phyloP scores from a whole-genome alignment of 1,284 basidiomycete genomes.

The Sparassis latifolia region DNA sequence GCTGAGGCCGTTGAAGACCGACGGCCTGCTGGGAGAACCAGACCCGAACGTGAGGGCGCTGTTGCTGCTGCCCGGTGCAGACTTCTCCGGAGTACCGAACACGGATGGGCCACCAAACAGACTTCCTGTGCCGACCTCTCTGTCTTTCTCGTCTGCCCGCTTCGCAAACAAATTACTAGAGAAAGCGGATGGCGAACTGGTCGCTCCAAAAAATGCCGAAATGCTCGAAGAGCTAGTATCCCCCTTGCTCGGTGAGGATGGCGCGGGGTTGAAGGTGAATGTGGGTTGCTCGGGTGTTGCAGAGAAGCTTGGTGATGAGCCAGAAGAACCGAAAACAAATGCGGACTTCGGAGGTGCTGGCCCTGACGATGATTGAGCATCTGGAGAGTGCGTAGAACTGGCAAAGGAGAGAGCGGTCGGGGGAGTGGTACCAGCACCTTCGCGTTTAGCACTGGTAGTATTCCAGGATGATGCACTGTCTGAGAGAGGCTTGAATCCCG shows the following conservation, averaged over 20 bases:
- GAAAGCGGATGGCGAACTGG: constrained; percentile 4
- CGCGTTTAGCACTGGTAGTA: neutral
- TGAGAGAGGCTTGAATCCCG: constrained; percentile 17
- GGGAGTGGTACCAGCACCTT: neutral
- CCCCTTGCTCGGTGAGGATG: constrained; percentile 2
- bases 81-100: constrained; percentile 14
- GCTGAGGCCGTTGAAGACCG: constrained; percentile 11
- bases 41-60: constrained; percentile 21
- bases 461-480: neutral
- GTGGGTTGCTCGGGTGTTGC: constrained; percentile 3
- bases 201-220: constrained; percentile 2
- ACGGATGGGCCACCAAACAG: constrained; percentile 8
- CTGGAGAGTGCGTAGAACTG: neutral
- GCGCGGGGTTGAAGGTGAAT: constrained; percentile 2
- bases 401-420: neutral
- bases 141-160: constrained; percentile 6
- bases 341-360: constrained; percentile 10
- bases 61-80: constrained; percentile 3
- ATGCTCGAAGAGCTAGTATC: constrained; percentile 5
- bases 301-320: neutral
- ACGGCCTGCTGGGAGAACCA: constrained; percentile 9
- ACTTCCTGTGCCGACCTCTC: constrained; percentile 10
- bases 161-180: constrained; percentile 17
- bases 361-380: neutral
- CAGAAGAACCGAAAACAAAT: constrained; percentile 12